Evolutionary conservation across 257 asterid species (phyloP), one percentile per base, ranked within the genome.

Genomic region (Verbena officinalis): DNA sequence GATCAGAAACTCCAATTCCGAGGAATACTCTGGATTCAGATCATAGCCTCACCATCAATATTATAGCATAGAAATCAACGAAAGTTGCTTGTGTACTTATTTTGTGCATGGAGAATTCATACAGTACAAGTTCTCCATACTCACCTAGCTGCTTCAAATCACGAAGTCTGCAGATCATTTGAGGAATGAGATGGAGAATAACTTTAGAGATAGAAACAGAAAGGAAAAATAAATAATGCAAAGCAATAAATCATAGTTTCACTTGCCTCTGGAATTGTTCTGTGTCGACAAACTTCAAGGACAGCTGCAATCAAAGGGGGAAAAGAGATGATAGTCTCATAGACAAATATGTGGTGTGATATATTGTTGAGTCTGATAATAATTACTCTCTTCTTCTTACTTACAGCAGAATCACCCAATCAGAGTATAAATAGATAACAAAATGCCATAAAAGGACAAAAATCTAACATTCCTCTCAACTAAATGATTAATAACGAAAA

Each of bases 131-230:
- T 12, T 55, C 38, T 31, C 55, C 55, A 73, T 46, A 73, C 93
- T 75, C 77, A 91, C 98, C 98, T 39, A 91, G 98, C 75, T 89
- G 98, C 96, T 91, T 91, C 85, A 91, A 64, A 75, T 91, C 96
- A 16, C 96, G 96, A 76, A 91, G 98, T 74, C 96, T 91, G 88
- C 82, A 83, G 65, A 39, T 68, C 40, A 62, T 31, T 71, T 46
- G 55, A 67, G 46, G 50, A 69, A 62, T 34, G 39, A 3, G 19
- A 54, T 33, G 38, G 45, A 63, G 9, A 51, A 38, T 42, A 59
- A 69, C 34, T 57, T 33, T 10, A 60, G 44, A 46, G 43, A 27
- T 2, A 27, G 27, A 76, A 69, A 16, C 19, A 57, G 42, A 43
- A 52, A 48, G 46, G 3, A 65, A 43, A n/a, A 22, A 7, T 2